A percentile compares a stretch with the other conserved stretches of the same genome.
Conservation (phyloP, 768 basidiomycete species). For the Suillus cothurnatus region DNA sequence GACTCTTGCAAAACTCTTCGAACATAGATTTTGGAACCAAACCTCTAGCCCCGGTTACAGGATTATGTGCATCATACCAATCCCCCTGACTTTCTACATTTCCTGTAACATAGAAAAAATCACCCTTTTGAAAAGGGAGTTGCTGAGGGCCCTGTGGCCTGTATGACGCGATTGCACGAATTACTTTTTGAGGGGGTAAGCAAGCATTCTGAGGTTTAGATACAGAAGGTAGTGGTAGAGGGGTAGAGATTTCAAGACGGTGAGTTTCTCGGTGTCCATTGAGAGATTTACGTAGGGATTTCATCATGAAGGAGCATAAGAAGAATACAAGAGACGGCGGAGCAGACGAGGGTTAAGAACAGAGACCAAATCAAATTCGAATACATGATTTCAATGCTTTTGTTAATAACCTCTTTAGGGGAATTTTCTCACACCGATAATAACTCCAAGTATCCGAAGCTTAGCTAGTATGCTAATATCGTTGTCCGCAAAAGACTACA, state of each 20-base stretch:
- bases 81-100: slow-evolving; percentile 58
- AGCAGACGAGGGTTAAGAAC: slow-evolving; percentile 20
- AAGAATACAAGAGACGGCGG: slow-evolving; percentile 4
- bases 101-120: slow-evolving; percentile 94
- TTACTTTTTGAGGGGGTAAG: slow-evolving; percentile 91
- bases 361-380: slow-evolving; percentile 17
- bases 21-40: slow-evolving; percentile 87
- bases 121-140: slow-evolving; percentile 89
- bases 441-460: not conserved
- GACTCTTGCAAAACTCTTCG: slow-evolving; percentile 84
- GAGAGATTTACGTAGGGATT: slow-evolving; percentile 81
- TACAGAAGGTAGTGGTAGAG: slow-evolving; percentile 63
- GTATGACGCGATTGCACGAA: slow-evolving; percentile 76
- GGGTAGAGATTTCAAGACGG: slow-evolving; percentile 70
- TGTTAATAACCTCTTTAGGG: not conserved
- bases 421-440: not conserved
- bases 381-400: slow-evolving; percentile 8
- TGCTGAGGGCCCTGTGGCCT: slow-evolving; percentile 77
- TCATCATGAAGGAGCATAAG: slow-evolving; percentile 54
- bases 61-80: slow-evolving; percentile 97
- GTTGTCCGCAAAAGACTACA: not conserved
- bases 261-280: slow-evolving; percentile 61
- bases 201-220: slow-evolving; percentile 73
- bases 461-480: not conserved
- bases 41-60: slow-evolving; percentile 86